Conservation (phyloP, 805 yeast species). For the Ogataea trehalophila region DNA sequence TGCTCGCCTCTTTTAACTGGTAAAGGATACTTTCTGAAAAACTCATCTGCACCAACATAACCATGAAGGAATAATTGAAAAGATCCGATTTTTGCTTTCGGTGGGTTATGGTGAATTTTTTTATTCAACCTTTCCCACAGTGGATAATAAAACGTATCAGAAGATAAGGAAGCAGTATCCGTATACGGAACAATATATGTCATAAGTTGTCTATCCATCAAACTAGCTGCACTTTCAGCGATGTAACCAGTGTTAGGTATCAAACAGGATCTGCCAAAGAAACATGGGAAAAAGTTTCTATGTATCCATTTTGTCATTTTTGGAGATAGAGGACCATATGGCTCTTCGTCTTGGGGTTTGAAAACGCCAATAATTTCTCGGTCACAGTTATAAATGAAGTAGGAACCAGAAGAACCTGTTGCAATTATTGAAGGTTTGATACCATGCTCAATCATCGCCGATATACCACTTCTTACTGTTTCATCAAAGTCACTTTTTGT, state of each 20-base stretch:
- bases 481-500: conserved; percentile 30
- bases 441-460: conserved; percentile 39
- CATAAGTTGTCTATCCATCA: conserved; percentile 56
- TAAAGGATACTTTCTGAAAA: conserved; percentile 51
- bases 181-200: conserved; percentile 63
- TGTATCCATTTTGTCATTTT: conserved; percentile 81
- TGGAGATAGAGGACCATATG: conserved; percentile 73
- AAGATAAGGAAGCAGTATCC: conserved; percentile 46
- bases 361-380: conserved; percentile 51
- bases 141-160: conserved; percentile 48
- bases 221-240: conserved; percentile 66
- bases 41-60: conserved; percentile 57
- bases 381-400: conserved; percentile 43
- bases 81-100: conserved; percentile 53
- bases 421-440: conserved; percentile 49
- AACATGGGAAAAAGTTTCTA: conserved; percentile 70
- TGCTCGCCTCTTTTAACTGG: conserved; percentile 26
- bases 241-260: conserved; percentile 71
- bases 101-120: conserved; percentile 23
- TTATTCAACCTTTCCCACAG: conserved; percentile 37
- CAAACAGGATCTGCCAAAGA: conserved; percentile 67
- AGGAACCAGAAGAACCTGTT: conserved; percentile 69
- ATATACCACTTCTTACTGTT: conserved; percentile 39
- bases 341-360: conserved; percentile 79
- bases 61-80: conserved; percentile 59